Percentiles rank a stretch among this genome's conserved stretches.
These are phyloP conservation scores for Termitomyces sp. DNA, from an alignment of 768 basidiomycete species.

Conservation along the genomic window DNA sequence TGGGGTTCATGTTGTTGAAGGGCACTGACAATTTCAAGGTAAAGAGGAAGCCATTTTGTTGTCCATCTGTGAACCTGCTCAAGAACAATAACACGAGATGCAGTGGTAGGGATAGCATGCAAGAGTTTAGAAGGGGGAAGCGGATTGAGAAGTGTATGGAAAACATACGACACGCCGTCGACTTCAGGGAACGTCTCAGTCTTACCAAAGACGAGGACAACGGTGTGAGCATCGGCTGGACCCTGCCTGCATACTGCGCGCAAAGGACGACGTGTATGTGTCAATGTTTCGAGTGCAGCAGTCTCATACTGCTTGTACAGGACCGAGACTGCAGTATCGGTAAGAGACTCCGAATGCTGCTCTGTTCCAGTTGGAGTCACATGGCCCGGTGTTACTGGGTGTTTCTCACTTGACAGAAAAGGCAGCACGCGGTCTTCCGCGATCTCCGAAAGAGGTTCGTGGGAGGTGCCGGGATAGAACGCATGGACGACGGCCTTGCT, in stretches of 20 bases:
- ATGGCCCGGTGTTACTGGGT: constrained; percentile 28
- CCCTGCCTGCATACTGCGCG: constrained; percentile 49
- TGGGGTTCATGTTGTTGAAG: constrained; percentile 54
- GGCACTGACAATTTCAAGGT: constrained; percentile 72
- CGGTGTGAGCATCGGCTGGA: constrained; percentile 52
- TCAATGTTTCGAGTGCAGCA: constrained; percentile 58
- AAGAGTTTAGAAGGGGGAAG: constrained; percentile 57
- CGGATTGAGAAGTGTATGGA: constrained; percentile 65
- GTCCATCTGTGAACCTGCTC: constrained; percentile 75
- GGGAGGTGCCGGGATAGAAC: constrained; percentile 48
- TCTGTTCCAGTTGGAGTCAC: constrained; percentile 8
- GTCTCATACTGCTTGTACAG: constrained; percentile 62
- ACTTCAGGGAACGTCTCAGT: constrained; percentile 34
- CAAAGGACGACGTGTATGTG: constrained; percentile 55
- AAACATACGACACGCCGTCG: constrained; percentile 59
- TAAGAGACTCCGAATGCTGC: constrained; percentile 7
- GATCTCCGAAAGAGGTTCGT: constrained; percentile 42
- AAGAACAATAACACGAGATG: constrained; percentile 67
- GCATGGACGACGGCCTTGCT: constrained; percentile 80
- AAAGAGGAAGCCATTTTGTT: constrained; percentile 86
- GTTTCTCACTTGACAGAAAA: constrained; percentile 50
- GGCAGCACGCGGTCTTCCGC: constrained; percentile 52
- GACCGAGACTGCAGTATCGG: constrained; percentile 19
- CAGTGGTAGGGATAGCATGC: constrained; percentile 53
- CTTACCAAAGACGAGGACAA: constrained; percentile 68